Evolutionary conservation across 2,329 filamentous ascomycete species (phyloP), one percentile per base, ranked within the genome.

Genomic region (Dactylonectria estremocensis): DNA sequence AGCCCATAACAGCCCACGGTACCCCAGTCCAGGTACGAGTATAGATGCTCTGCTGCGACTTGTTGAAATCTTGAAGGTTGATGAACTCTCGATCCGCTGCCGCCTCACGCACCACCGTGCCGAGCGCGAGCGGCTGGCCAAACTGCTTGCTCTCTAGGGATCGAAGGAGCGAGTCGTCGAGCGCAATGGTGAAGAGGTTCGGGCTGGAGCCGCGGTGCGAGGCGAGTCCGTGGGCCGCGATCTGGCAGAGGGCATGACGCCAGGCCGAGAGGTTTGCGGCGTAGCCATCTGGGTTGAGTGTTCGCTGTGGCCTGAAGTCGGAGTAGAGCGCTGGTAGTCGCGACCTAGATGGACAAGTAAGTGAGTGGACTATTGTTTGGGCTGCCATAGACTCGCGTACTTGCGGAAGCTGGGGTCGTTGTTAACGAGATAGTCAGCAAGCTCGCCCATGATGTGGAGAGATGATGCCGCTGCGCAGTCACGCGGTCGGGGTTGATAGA

Each of bases 321-420:
- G 94, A 95, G 83, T 97, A 97, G 52, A 97, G 90, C 5, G 94
- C 95, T 13, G 93, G 91, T 13, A 97, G 87, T 56, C 95, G 93
- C 70, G 91, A 88, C 83, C 92, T 94, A 72, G 18, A 24, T n/a
- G 4, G 1, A n/a, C 35, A n/a, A 43, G 24, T 22, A 11, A 6
- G 59, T 66, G n/a, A 70, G 60, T 35, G 46, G 5, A 53, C 20
- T 11, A 10, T 61, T 16, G n/a, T 22, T 28, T 22, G 50, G 10
- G 2, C 13, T 43, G 20, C 11, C 18, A 31, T 3, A 28, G 18
- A 13, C 14, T 43, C 13, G 48, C 22, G 18, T 78, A 90, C 89
- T 83, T 89, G 75, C 86, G 83, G 64, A 93, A 93, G 69, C 89
- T 87, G 52, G 86, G 83, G 77, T 92, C 89, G 72, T 90, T 85